Percentiles rank a stretch among this genome's conserved stretches.
Evolutionary conservation across 495 filamentous ascomycete species (phyloP).

Genomic region (Chaetomium tenue): DNA sequence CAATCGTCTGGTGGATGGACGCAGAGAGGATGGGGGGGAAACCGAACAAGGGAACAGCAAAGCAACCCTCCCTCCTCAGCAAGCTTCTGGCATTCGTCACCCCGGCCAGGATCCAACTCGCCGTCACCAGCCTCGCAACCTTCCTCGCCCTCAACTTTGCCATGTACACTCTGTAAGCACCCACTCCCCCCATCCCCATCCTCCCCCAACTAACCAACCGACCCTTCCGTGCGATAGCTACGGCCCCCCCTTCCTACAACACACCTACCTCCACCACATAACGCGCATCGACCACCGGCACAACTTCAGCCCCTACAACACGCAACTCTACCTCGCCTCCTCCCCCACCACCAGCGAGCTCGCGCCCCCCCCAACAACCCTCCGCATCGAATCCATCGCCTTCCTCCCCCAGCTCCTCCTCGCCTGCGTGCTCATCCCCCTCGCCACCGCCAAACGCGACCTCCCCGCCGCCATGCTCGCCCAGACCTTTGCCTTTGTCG

Average conservation of each 20-base stretch:
- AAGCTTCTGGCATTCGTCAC: conserved; percentile 58
- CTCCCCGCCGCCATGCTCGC: conserved; percentile 87
- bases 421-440: conserved; percentile 71
- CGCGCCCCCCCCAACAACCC: no score
- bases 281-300: conserved; percentile 94
- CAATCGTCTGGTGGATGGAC: conserved; percentile 87
- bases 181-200: not conserved
- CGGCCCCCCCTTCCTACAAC: conserved; percentile 71
- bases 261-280: conserved; percentile 90
- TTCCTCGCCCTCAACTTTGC: conserved; percentile 67
- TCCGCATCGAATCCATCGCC: conserved; percentile 72
- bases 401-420: conserved; percentile 86
- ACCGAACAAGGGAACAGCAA: not conserved
- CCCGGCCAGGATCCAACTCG: conserved; percentile 57
- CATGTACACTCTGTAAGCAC: conserved; percentile 71
- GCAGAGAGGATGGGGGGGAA: conserved; percentile 39
- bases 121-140: conserved; percentile 61
- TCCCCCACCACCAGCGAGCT: no score
- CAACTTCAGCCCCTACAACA: conserved; percentile 97
- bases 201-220: not conserved
- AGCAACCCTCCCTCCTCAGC: conserved; percentile 19
- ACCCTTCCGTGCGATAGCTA: conserved; percentile 46
- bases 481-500: conserved; percentile 97
- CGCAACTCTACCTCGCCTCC: conserved; percentile 79
- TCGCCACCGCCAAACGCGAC: conserved; percentile 77